Evolutionary conservation across 2,329 filamentous ascomycete genomes (phyloP), one percentile per base, ranked within the genome.

Genomic region (Beauveria brongniartii): DNA sequence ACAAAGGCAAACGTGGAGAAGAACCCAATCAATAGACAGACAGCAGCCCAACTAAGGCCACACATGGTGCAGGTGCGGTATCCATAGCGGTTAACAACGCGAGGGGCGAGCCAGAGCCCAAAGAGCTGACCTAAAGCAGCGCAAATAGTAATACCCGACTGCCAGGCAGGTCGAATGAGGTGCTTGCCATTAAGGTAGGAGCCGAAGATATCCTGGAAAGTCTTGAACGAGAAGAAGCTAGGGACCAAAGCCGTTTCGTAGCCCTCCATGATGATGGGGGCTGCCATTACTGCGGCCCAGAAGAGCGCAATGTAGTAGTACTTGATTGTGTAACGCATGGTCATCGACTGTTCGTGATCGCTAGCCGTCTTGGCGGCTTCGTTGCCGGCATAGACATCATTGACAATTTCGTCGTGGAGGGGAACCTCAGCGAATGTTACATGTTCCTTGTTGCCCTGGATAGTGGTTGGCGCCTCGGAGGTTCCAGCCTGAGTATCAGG

Each of bases 191-290:
- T 28, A 2, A 41, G 14, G 16, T 4, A 34, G 34, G 18, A 34
- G 7, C 65, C 65, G 34, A 61, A 65, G 34, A 46, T 22, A 0
- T 37, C 3, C 28, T 51, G 40, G 47, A 67, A 65, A 20, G 59
- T 16, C 50, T 43, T 28, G 34, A 61, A 64, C 7, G 63, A 64
- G 44, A 65, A 65, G 62, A 65, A 63, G 44, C 54, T 63, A 6
- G 65, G 59, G n/a, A 65, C 63, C 2, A 75, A 64, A 9, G 64
- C 62, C 22, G 67, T 70, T 12, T 69, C 62, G 6, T 71, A 72
- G 2, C 72, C 72, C 6, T 73, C 77, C 41, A 75, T 75, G 18
- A 70, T 68, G 2, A 79, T 65, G 6, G 71, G 63, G n/a, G 65
- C 62, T 4, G 65, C 65, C 65, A 65, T 64, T 8, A 64, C n/a